Evolutionary conservation across 331 rosid species (phyloP).

Genomic region (Quercus phellos): DNA sequence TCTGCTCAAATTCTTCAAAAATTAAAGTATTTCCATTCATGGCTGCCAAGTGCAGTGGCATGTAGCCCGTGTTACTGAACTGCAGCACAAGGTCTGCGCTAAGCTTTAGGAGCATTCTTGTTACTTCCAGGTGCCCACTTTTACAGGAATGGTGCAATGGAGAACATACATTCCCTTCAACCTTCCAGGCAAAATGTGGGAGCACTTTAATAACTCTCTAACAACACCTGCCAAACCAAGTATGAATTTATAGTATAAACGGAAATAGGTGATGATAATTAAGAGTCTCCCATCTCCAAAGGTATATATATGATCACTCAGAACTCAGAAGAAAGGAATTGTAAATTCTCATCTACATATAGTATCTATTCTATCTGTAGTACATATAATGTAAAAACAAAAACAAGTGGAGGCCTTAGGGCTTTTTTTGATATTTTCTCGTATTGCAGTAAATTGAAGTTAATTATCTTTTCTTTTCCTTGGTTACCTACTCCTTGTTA

Average conservation of each 20-base stretch:
- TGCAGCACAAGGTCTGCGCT: conserved; percentile 33
- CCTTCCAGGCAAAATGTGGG: conserved; percentile 30
- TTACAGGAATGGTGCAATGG: conserved; percentile 48
- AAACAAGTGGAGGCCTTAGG: no score
- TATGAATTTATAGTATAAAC: background rate
- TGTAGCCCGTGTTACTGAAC: conserved; percentile 47
- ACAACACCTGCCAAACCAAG: conserved; percentile 45
- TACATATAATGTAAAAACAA: no score
- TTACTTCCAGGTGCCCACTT: conserved; percentile 41
- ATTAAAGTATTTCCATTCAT: conserved; percentile 42
- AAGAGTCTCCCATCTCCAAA: no score
- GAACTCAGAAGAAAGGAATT: no score
- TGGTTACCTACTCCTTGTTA: no score
- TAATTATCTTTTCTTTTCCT: no score
- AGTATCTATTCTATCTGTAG: no score
- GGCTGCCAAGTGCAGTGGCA: conserved; percentile 51
- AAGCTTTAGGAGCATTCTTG: conserved; percentile 40
- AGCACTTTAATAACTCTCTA: conserved; percentile 41
- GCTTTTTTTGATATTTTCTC: no score
- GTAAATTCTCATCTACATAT: no score
- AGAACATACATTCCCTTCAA: conserved; percentile 49
- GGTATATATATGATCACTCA: no score
- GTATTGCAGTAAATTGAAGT: no score
- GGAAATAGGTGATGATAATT: no score
- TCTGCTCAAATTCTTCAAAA: conserved; percentile 35